These are phyloP conservation scores for Simplicillium aogashimaense DNA, from an alignment of 2,329 filamentous ascomycete species.

Conservation along the genomic window DNA sequence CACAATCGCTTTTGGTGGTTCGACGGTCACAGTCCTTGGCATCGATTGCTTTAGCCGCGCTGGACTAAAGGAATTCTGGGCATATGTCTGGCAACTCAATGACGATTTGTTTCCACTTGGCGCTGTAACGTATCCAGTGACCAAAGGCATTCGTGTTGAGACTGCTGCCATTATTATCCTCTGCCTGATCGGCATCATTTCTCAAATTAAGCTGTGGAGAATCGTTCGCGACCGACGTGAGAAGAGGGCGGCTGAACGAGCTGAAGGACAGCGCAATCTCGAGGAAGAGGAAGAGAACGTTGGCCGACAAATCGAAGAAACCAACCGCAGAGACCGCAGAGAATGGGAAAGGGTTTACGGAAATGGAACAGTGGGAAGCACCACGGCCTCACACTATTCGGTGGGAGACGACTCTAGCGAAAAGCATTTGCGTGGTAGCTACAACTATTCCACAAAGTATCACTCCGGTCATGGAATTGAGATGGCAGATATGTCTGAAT, in stretches of 20 bases:
- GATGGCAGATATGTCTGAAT: slow-evolving; percentile 36
- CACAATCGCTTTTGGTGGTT: slow-evolving; percentile 70
- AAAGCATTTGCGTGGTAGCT: slow-evolving; percentile 26
- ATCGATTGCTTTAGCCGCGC: slow-evolving; percentile 85
- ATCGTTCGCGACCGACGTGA: slow-evolving; percentile 57
- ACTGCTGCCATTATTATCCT: slow-evolving; percentile 69
- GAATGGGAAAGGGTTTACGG: slow-evolving; percentile 76
- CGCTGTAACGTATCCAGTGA: slow-evolving; percentile 73
- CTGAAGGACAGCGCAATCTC: slow-evolving; percentile 41
- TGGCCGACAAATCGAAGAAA: slow-evolving; percentile 55
- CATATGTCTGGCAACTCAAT: slow-evolving; percentile 82
- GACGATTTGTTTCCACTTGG: slow-evolving; percentile 67
- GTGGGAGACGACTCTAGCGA: slow-evolving; percentile 40
- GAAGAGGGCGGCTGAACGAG: slow-evolving; percentile 37
- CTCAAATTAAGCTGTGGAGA: slow-evolving; percentile 80
- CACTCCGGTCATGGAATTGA: slow-evolving; percentile 40
- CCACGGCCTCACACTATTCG: slow-evolving; percentile 34
- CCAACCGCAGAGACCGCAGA: slow-evolving; percentile 49
- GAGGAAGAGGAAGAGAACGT: slow-evolving; percentile 59
- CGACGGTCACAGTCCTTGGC: slow-evolving; percentile 69
- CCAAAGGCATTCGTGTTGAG: slow-evolving; percentile 77
- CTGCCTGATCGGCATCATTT: slow-evolving; percentile 65
- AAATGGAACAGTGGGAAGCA: slow-evolving; percentile 33
- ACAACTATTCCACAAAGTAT: slow-evolving; percentile 21
- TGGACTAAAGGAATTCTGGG: slow-evolving; percentile 94